Conservation (phyloP, 1,139 yeast species). For the Yamadazyma sp. region DNA sequence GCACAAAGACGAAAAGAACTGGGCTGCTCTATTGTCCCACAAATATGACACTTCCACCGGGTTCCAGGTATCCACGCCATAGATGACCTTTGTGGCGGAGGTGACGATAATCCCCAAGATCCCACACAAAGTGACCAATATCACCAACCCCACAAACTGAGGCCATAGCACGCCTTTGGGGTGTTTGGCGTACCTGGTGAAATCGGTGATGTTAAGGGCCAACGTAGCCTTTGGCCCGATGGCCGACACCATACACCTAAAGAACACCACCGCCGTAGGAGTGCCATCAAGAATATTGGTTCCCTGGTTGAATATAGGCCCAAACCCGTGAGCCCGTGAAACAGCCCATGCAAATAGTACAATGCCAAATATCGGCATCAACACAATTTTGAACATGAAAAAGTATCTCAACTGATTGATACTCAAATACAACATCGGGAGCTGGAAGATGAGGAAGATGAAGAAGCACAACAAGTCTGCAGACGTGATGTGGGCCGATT, state of each 20-base stretch:
- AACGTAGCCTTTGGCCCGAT: slow-evolving; percentile 31
- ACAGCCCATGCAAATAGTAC: slow-evolving; percentile 21
- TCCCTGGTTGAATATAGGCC: slow-evolving; percentile 18
- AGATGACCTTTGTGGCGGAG: slow-evolving; percentile 14
- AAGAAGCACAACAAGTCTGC: slow-evolving; percentile 25
- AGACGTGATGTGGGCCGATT: slow-evolving; percentile 20
- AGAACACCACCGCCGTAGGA: slow-evolving; percentile 23
- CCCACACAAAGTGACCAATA: slow-evolving; percentile 18
- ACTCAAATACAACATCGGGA: slow-evolving; percentile 20
- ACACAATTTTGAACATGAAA: slow-evolving; percentile 18
- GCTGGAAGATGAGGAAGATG: slow-evolving; percentile 20
- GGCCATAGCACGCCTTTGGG: slow-evolving; percentile 23
- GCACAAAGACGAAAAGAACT: slow-evolving; percentile 31
- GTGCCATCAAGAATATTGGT: slow-evolving; percentile 14
- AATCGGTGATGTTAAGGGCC: slow-evolving; percentile 30
- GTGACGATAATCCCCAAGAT: slow-evolving; percentile 14
- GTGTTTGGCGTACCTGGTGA: slow-evolving; percentile 28
- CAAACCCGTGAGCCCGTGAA: slow-evolving; percentile 23
- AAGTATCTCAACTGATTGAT: slow-evolving; percentile 19
- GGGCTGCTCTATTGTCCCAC: slow-evolving; percentile 36
- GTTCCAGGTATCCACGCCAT: slow-evolving; percentile 28
- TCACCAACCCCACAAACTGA: slow-evolving; percentile 28
- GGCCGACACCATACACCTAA: slow-evolving; percentile 21
- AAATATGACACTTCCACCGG: slow-evolving; percentile 28
- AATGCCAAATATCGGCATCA: slow-evolving; percentile 23